Conservation (phyloP, 148 eudicot genomes). For the Suaeda aralocaspica region DNA sequence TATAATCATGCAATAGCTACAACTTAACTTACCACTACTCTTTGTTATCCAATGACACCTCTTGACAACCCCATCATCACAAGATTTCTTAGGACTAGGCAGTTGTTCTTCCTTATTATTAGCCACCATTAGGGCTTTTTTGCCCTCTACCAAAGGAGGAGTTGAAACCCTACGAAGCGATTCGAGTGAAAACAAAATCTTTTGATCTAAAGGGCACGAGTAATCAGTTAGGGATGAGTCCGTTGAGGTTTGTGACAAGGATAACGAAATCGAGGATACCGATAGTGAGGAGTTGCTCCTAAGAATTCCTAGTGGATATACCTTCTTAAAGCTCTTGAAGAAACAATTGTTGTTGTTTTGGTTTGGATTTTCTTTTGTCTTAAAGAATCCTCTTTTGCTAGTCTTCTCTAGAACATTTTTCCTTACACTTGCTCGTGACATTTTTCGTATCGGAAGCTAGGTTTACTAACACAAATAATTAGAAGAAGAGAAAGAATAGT, state of each 20-base stretch:
- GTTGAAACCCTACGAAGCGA: conserved; percentile 41
- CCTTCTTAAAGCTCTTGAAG: conserved; percentile 67
- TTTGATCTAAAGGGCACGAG: conserved; percentile 61
- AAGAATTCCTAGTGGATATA: conserved; percentile 64
- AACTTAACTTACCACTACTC: conserved; percentile 81
- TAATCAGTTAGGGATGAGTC: conserved; percentile 64
- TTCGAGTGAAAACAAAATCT: conserved; percentile 53
- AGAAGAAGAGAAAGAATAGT: conserved; percentile 3
- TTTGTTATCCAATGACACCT: conserved; percentile 96
- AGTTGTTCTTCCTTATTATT: conserved; percentile 16
- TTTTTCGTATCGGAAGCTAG: conserved; percentile 13
- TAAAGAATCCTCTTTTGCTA: conserved; percentile 26
- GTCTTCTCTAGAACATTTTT: conserved; percentile 53
- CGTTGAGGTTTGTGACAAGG: conserved; percentile 64
- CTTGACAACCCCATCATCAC: conserved; percentile 34
- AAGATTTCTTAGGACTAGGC: conserved; percentile 11
- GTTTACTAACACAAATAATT: not conserved
- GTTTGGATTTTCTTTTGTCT: conserved; percentile 47
- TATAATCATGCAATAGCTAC: too few relatives aligned
- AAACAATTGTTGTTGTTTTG: conserved; percentile 34
- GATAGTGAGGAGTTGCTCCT: conserved; percentile 69
- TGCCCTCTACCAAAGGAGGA: conserved; percentile 20
- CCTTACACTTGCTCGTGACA: conserved; percentile 57
- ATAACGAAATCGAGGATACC: conserved; percentile 59
- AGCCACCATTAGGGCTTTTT: conserved; percentile 23